These are phyloP conservation scores for Phaeosphaeriaceae sp. DNA, from an alignment of 2,329 filamentous ascomycete species.

Conservation along the genomic window DNA sequence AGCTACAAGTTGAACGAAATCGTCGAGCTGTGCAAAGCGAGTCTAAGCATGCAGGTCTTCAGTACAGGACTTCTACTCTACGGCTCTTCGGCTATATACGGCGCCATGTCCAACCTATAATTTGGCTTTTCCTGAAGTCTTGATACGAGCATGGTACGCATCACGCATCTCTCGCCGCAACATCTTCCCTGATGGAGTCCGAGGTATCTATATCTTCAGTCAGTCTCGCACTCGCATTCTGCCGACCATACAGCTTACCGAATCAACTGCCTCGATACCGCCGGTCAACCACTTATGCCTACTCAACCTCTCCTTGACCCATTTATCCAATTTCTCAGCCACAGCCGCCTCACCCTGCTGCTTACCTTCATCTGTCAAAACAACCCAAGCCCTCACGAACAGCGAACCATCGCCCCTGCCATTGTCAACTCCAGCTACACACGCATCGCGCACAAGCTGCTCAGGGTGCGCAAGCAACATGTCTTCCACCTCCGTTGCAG, in stretches of 20 bases:
- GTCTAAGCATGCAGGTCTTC: background rate
- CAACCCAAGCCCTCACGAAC: slow-evolving; percentile 41
- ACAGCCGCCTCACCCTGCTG: slow-evolving; percentile 21
- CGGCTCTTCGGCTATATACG: background rate
- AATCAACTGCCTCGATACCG: slow-evolving; percentile 37
- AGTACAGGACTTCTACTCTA: too few species aligned
- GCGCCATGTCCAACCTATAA: background rate
- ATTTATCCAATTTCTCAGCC: slow-evolving; percentile 27
- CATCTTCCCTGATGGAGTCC: slow-evolving; percentile 40
- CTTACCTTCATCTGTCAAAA: slow-evolving; percentile 26
- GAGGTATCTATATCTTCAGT: slow-evolving; percentile 24
- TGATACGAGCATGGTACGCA: slow-evolving; percentile 31
- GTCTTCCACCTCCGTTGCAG: slow-evolving; percentile 58
- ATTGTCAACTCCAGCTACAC: slow-evolving; percentile 42
- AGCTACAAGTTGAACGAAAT: background rate
- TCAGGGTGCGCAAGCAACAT: slow-evolving; percentile 52
- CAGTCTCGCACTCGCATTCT: background rate
- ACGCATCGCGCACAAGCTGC: slow-evolving; percentile 33
- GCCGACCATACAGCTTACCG: slow-evolving; percentile 18
- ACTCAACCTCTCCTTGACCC: slow-evolving; percentile 30
- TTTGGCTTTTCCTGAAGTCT: slow-evolving; percentile 6
- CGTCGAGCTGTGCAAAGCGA: background rate
- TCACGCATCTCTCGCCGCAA: slow-evolving; percentile 39
- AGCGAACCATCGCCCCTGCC: slow-evolving; percentile 36
- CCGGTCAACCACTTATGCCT: slow-evolving; percentile 41